Evolutionary conservation across 441 rosid genomes (phyloP), one percentile per base, ranked within the genome.

Genomic region (Omphalea diandra): DNA sequence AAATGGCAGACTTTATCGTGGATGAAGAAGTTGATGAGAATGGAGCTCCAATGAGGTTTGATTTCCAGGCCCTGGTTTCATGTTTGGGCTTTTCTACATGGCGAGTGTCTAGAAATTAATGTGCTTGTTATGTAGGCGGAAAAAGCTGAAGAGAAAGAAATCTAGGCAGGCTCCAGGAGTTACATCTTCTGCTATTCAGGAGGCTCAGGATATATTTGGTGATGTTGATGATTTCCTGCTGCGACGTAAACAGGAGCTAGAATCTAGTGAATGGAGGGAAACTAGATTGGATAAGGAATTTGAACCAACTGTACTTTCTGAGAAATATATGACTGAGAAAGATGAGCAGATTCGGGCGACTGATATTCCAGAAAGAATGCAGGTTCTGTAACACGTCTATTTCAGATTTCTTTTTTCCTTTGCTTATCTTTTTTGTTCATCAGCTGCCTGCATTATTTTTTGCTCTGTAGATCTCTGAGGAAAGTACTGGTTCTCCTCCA

Each of bases 361-460:
- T 81, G 98, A 95, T 83, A 70, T 90, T 77, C 98, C 98, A 22
- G 99, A 95, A 84, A 84, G 98, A 77, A 89, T 89, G 85, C 99
- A 93, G 97, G 99, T 95, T 63, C 68, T 44, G 18, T 59, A n/a
- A 58, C 47, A 11, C 36, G 29, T 46, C 10, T 6, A 24, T 70
- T 58, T 47, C 57, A 22, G 61, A 22, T 69, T 59, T 4, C 35
- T 29, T 73, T 59, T n/a, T 1, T 50, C 43, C 38, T 17, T 72
- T 27, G 43, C 55, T 56, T 35, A 46, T 46, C 68, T 68, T 35
- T 31, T 27, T 7, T 35, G 7, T 57, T n/a, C 15, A 3, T 62
- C 64, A 20, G 1, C 60, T 73, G 14, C 31, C n/a, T 40, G 36
- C 64, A n/a, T 31, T 55, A 31, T 62, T 56, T 47, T 55, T 67